Percentiles rank a stretch among this genome's conserved stretches.
phyloP scores from a whole-genome alignment of 352 stramenopile genomes.

The Pythium brassicae region DNA sequence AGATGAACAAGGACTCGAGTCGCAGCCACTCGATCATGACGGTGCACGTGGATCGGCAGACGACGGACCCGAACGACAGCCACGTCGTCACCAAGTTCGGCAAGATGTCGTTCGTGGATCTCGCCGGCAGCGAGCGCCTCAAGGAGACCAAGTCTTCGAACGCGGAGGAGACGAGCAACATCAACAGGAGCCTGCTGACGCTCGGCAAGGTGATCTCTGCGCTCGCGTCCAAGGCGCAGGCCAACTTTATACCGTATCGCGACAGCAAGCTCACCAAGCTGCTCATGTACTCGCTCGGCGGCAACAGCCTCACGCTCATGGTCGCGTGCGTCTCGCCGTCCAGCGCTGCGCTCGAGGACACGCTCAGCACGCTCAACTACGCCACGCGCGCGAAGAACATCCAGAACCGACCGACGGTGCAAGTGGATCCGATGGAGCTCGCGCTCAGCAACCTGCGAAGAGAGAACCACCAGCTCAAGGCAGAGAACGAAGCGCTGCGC shows the following conservation, averaged over 20 bases:
- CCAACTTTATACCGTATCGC: constrained; percentile 70
- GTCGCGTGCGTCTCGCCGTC: constrained; percentile 79
- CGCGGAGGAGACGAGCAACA: constrained; percentile 73
- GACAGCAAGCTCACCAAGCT: constrained; percentile 87
- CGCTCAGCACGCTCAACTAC: constrained; percentile 84
- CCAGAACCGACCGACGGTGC: constrained; percentile 69
- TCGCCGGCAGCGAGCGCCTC: constrained; percentile 64
- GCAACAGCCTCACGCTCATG: constrained; percentile 82
- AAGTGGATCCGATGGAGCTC: constrained; percentile 61
- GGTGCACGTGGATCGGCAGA: constrained; percentile 60
- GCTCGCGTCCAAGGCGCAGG: constrained; percentile 39
- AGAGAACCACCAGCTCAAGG: constrained; percentile 53
- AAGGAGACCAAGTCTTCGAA: constrained; percentile 73
- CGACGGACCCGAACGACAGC: constrained; percentile 39
- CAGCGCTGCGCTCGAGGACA: constrained; percentile 52
- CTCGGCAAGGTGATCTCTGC: constrained; percentile 84
- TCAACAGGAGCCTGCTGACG: constrained; percentile 82
- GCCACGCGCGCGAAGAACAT: constrained; percentile 84
- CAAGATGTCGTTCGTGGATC: constrained; percentile 82
- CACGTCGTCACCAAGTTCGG: constrained; percentile 54
- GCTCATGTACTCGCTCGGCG: constrained; percentile 80
- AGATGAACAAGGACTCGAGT: constrained; percentile 82
- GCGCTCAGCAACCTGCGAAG: constrained; percentile 54
- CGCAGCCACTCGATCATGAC: constrained; percentile 77
- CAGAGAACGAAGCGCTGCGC: constrained; percentile 58